phyloP scores from a whole-genome alignment of 805 yeast genomes.

The Candida sanyiensis region DNA sequence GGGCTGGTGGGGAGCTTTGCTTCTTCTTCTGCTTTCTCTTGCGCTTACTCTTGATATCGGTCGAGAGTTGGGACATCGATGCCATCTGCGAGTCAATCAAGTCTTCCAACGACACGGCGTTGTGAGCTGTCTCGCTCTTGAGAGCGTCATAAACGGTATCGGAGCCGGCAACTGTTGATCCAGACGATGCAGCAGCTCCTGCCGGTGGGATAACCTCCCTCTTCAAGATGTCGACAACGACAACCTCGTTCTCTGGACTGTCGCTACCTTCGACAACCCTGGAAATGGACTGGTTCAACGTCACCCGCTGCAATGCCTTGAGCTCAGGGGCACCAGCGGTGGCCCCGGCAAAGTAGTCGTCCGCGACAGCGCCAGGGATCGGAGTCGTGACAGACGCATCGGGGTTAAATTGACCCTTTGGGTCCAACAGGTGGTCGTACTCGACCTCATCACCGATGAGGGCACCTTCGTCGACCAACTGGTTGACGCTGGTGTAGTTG shows the following conservation, averaged over 20 bases:
- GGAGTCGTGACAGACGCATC: slow-evolving; percentile 14
- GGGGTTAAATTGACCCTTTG: slow-evolving; percentile 44
- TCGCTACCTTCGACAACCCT: slow-evolving; percentile 7
- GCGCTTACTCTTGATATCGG: slow-evolving; percentile 18
- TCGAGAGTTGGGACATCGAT: slow-evolving; percentile 22
- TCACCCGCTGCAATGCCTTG: neutral
- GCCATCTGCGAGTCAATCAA: slow-evolving; percentile 28
- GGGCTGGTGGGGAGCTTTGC: neutral
- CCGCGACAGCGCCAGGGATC: slow-evolving; percentile 13
- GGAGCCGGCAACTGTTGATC: neutral
- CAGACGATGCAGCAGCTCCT: no score
- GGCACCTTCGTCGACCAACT: slow-evolving; percentile 43
- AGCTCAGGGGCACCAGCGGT: neutral
- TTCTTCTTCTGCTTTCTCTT: slow-evolving; percentile 8
- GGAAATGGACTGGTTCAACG: slow-evolving; percentile 10
- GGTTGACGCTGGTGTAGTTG: slow-evolving; percentile 28
- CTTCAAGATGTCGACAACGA: slow-evolving; percentile 21
- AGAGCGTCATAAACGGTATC: slow-evolving; percentile 19
- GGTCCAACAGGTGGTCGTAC: slow-evolving; percentile 47
- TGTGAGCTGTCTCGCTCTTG: slow-evolving; percentile 12
- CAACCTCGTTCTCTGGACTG: slow-evolving; percentile 18
- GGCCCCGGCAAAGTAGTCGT: slow-evolving; percentile 6
- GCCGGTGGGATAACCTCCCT: slow-evolving; percentile 10
- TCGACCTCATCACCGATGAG: slow-evolving; percentile 50
- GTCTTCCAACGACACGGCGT: slow-evolving; percentile 23